Conservation (phyloP, 2,329 filamentous ascomycete genomes). For the Fusarium equiseti region DNA sequence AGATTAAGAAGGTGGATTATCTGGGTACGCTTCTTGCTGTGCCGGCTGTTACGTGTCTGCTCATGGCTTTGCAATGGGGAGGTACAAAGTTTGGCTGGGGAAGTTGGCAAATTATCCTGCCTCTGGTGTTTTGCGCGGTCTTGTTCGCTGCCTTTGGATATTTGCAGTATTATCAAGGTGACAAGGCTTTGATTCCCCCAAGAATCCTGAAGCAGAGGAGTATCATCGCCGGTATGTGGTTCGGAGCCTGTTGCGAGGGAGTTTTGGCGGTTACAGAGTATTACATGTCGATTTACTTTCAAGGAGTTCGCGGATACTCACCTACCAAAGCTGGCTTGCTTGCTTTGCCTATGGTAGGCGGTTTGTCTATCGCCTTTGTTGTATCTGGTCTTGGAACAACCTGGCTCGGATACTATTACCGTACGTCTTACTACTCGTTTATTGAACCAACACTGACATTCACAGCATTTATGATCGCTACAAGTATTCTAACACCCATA, state of each 20-base stretch:
- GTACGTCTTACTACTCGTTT: background rate
- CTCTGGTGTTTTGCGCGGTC: slow-evolving; percentile 19
- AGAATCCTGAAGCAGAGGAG: slow-evolving; percentile 42
- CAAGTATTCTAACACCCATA: slow-evolving; percentile 37
- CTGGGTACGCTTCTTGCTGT: slow-evolving; percentile 32
- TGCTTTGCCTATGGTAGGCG: slow-evolving; percentile 43
- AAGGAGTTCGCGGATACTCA: slow-evolving; percentile 41
- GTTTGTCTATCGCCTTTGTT: slow-evolving; percentile 27
- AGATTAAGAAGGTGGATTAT: slow-evolving; percentile 30
- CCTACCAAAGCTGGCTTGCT: slow-evolving; percentile 36
- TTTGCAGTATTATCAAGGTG: slow-evolving; percentile 36
- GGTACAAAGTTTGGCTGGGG: slow-evolving; percentile 42
- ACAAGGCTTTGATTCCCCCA: slow-evolving; percentile 32
- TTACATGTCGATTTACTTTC: slow-evolving; percentile 47
- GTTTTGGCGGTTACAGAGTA: slow-evolving; percentile 42
- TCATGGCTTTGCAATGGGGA: slow-evolving; percentile 46
- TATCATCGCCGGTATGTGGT: slow-evolving; percentile 44
- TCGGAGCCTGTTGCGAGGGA: slow-evolving; percentile 39
- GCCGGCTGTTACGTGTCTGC: slow-evolving; percentile 34
- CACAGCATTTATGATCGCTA: slow-evolving; percentile 43
- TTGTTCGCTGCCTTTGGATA: slow-evolving; percentile 34
- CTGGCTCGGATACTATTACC: slow-evolving; percentile 43
- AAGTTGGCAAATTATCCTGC: slow-evolving; percentile 37
- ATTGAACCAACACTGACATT: background rate
- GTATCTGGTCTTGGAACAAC: slow-evolving; percentile 42